Evolutionary conservation across 2,329 filamentous ascomycete species (phyloP).

Genomic region (Daldinia sp.): DNA sequence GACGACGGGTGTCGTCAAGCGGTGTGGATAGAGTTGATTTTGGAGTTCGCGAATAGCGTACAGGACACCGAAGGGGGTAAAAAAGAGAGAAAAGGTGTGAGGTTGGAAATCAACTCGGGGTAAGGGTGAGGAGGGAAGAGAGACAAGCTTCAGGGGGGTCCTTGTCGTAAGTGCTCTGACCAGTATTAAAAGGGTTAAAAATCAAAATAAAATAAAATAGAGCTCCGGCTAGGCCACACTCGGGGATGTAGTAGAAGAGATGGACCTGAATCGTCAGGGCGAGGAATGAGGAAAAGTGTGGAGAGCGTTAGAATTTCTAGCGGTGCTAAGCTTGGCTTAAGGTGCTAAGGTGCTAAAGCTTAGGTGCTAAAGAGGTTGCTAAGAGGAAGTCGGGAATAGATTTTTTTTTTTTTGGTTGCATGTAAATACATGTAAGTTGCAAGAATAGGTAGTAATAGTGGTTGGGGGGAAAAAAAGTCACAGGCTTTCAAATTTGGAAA

Average conservation of each 20-base stretch:
- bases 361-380: too few species aligned
- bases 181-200: slow-evolving; percentile 28
- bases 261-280: slow-evolving; percentile 10
- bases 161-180: slow-evolving; percentile 35
- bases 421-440: neutral
- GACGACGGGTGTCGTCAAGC: slow-evolving; percentile 36
- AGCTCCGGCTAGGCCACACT: slow-evolving; percentile 32
- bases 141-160: slow-evolving; percentile 44
- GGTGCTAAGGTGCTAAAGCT: neutral
- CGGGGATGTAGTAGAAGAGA: slow-evolving; percentile 7
- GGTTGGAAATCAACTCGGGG: slow-evolving; percentile 46
- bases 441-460: neutral
- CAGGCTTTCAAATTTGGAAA: neutral
- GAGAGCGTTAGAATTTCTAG: slow-evolving; percentile 6
- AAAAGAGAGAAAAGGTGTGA: slow-evolving; percentile 44
- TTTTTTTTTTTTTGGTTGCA: neutral
- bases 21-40: slow-evolving; percentile 33
- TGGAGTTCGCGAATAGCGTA: slow-evolving; percentile 37
- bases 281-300: slow-evolving; percentile 15
- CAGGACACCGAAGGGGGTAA: slow-evolving; percentile 42
- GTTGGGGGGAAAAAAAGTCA: neutral
- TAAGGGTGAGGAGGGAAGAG: slow-evolving; percentile 45
- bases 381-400: neutral
- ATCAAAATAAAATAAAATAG: slow-evolving; percentile 29
- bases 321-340: neutral